phyloP scores from a whole-genome alignment of 2,329 filamentous ascomycete species.

The Claviceps africana region DNA sequence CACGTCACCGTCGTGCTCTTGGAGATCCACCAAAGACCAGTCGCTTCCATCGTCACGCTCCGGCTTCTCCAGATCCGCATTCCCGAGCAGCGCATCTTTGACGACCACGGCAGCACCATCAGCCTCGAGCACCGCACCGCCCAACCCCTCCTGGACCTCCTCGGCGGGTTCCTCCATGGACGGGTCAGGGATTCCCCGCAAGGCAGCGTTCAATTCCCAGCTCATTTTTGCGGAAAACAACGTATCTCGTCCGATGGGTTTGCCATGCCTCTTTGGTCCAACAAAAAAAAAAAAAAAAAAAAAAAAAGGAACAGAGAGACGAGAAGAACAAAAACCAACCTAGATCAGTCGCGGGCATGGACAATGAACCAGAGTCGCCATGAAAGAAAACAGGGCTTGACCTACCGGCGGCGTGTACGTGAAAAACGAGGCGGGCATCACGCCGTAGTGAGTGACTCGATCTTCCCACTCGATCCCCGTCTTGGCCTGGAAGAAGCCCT shows the following conservation, averaged over 20 bases:
- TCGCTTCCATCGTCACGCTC: neutral
- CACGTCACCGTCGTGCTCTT: neutral
- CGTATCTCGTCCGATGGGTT: slow-evolving; percentile 23
- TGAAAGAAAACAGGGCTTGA: neutral
- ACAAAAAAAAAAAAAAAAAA: neutral
- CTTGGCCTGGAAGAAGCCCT: slow-evolving; percentile 41
- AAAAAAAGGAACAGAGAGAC: neutral
- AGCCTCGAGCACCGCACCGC: neutral
- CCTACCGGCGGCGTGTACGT: slow-evolving; percentile 35
- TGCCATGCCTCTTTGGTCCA: slow-evolving; percentile 19
- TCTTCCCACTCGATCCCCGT: slow-evolving; percentile 48
- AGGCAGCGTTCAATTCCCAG: slow-evolving; percentile 18
- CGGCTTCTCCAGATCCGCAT: neutral
- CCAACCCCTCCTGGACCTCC: neutral
- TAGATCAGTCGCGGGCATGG: too few species aligned
- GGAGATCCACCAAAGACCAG: neutral
- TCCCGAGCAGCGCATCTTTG: neutral
- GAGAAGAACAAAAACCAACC: neutral
- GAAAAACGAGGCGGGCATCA: slow-evolving; percentile 21
- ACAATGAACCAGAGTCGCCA: neutral
- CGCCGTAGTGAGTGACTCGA: slow-evolving; percentile 25
- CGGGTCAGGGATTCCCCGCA: slow-evolving; percentile 10
- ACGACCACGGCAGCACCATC: neutral
- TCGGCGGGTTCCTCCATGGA: neutral
- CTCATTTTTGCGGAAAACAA: slow-evolving; percentile 20